phyloP scores from a whole-genome alignment of 2,329 filamentous ascomycete species.

The Exophiala sp. region DNA sequence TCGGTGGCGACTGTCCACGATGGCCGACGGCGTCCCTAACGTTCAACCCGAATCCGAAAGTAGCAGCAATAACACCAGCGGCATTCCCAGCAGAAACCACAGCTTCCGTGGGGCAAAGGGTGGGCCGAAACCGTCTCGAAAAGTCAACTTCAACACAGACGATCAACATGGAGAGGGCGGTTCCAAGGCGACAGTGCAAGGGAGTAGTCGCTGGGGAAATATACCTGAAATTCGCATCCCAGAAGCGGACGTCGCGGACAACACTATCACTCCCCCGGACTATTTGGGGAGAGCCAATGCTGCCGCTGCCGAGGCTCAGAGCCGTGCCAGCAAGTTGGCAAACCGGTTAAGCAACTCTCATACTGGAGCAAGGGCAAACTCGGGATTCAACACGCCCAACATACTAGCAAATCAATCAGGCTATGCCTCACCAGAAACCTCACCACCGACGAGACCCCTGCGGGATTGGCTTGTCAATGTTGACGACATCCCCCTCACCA shows the following conservation, averaged over 20 bases:
- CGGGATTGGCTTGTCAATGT: constrained; percentile 24
- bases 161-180: constrained; percentile 3
- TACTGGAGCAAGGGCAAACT: neutral
- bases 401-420: neutral
- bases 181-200: neutral
- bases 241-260: constrained; percentile 17
- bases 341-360: constrained; percentile 14
- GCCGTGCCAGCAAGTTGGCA: constrained; percentile 19
- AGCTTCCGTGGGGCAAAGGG: constrained; percentile 1
- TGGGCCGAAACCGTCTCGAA: constrained; percentile 8
- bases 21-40: constrained; percentile 7
- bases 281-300: constrained; percentile 18
- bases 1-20: neutral
- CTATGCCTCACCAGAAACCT: constrained; percentile 16
- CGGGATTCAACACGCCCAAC: constrained; percentile 4
- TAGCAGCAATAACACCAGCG: constrained; percentile 12
- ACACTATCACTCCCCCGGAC: constrained; percentile 6
- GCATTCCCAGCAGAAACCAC: constrained; percentile 2
- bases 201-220: neutral
- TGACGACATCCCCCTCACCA: constrained; percentile 28
- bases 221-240: constrained; percentile 18
- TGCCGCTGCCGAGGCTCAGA: constrained; percentile 19
- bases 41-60: neutral
- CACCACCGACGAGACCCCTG: constrained; percentile 17
- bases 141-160: constrained; percentile 19